These are phyloP conservation scores for Parmales sp. DNA, from an alignment of 108 stramenopile genomes.

Conservation along the genomic window DNA sequence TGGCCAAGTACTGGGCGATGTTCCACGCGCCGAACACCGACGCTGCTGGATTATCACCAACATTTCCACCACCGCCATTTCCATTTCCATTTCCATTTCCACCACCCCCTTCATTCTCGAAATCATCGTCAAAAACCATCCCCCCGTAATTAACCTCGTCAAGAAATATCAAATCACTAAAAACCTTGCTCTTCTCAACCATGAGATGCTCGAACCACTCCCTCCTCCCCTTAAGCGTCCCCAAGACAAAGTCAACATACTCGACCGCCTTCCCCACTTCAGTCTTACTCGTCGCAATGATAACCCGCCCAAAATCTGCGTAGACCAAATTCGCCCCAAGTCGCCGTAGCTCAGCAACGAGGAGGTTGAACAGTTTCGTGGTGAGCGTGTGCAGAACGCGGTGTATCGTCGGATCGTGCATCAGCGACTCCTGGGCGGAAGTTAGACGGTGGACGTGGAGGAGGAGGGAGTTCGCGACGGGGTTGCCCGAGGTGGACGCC, in stretches of 20 bases:
- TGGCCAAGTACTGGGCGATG: slow-evolving; percentile 66
- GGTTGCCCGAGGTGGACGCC: slow-evolving; percentile 49
- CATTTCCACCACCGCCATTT: slow-evolving; percentile 13
- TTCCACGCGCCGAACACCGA: slow-evolving; percentile 41
- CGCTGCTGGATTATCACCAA: slow-evolving; percentile 19
- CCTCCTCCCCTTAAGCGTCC: slow-evolving; percentile 44
- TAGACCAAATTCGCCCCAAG: slow-evolving; percentile 84
- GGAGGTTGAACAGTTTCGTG: slow-evolving; percentile 70
- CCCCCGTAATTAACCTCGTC: slow-evolving; percentile 92
- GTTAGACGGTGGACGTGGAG: slow-evolving; percentile 80
- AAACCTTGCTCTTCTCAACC: slow-evolving; percentile 43
- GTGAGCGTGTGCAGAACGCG: slow-evolving; percentile 77
- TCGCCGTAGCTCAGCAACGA: slow-evolving; percentile 84
- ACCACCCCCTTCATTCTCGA: slow-evolving; percentile 21
- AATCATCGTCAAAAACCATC: slow-evolving; percentile 56
- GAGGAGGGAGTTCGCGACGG: slow-evolving; percentile 72
- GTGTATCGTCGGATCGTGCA: slow-evolving; percentile 88
- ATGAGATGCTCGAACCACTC: slow-evolving; percentile 23
- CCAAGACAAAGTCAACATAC: slow-evolving; percentile 82
- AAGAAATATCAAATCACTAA: slow-evolving; percentile 71
- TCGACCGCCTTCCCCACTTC: slow-evolving; percentile 66
- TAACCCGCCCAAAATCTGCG: slow-evolving; percentile 79
- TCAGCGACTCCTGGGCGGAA: slow-evolving; percentile 64
- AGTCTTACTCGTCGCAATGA: slow-evolving; percentile 85
- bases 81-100: slow-evolving; percentile 22